phyloP scores from a whole-genome alignment of 108 stramenopile genomes.

The Fistulifera pelliculosa region DNA sequence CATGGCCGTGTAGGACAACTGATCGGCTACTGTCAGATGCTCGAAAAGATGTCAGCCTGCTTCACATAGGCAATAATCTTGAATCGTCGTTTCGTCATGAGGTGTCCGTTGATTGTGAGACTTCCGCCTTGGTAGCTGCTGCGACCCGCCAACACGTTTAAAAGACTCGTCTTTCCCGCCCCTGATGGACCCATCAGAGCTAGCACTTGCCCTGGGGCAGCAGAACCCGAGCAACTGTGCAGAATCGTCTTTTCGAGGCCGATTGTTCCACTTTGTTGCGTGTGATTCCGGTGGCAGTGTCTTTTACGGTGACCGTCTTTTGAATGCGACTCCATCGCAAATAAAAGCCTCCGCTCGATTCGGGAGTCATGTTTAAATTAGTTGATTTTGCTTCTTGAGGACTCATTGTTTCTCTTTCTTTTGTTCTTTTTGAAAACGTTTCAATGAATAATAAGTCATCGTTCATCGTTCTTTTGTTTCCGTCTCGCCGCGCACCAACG shows the following conservation, averaged over 20 bases:
- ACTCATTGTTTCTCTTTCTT: too few species aligned
- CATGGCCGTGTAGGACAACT: slow-evolving; percentile 61
- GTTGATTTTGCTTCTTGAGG: too few species aligned
- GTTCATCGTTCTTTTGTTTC: too few species aligned
- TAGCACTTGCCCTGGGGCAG: slow-evolving; percentile 53
- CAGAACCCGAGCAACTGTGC: slow-evolving; percentile 46
- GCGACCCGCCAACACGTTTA: slow-evolving; percentile 56
- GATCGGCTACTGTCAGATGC: slow-evolving; percentile 68
- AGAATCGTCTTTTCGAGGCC: slow-evolving; percentile 35
- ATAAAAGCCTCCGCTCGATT: slow-evolving; percentile 5
- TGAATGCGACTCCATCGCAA: slow-evolving; percentile 33
- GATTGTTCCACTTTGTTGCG: not conserved
- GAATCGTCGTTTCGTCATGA: slow-evolving; percentile 41
- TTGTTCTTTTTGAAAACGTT: too few species aligned
- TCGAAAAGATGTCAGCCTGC: slow-evolving; percentile 66
- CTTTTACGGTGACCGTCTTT: slow-evolving; percentile 34
- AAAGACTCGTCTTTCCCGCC: slow-evolving; percentile 49
- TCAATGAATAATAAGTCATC: too few species aligned
- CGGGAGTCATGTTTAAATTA: too few species aligned
- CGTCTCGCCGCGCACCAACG: too few species aligned
- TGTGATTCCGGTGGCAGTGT: not conserved
- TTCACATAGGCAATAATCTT: slow-evolving; percentile 62
- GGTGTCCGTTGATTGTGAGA: slow-evolving; percentile 42
- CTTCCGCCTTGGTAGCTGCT: slow-evolving; percentile 35
- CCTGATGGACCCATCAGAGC: slow-evolving; percentile 75